Evolutionary conservation across 768 basidiomycete species (phyloP).

Genomic region (Hygrocybe punicea): DNA sequence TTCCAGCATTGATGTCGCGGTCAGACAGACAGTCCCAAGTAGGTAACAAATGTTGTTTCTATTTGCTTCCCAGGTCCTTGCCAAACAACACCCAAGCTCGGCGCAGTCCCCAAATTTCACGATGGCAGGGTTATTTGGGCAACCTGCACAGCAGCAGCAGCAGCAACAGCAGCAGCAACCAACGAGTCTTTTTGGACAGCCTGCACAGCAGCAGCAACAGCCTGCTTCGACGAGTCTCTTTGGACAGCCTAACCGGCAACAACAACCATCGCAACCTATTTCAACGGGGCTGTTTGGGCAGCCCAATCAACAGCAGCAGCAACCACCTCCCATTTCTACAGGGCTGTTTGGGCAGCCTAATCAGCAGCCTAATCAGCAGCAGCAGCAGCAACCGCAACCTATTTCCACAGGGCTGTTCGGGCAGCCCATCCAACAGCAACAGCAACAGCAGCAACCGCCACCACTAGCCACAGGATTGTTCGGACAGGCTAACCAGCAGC

Average conservation of each 20-base stretch:
- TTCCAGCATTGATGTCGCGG: constrained; percentile 1
- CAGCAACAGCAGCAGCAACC: constrained; percentile 20
- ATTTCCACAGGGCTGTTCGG: constrained; percentile 31
- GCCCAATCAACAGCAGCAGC: constrained; percentile 19
- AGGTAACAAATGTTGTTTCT: background rate
- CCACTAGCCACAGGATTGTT: constrained; percentile 12
- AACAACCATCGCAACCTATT: constrained; percentile 33
- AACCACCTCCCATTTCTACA: constrained; percentile 20
- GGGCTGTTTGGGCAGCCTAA: constrained; percentile 30
- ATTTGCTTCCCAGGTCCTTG: background rate
- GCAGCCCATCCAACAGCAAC: constrained; percentile 13
- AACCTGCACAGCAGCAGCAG: constrained; percentile 26
- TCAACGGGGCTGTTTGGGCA: constrained; percentile 21
- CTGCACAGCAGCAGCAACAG: constrained; percentile 34
- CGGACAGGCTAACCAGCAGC: constrained; percentile 15
- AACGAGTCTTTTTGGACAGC: constrained; percentile 29
- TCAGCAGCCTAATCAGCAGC: constrained; percentile 15
- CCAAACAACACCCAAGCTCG: constrained; percentile 16
- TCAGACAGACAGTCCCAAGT: background rate
- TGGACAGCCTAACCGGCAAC: constrained; percentile 34
- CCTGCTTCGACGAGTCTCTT: constrained; percentile 23
- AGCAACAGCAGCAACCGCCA: constrained; percentile 15
- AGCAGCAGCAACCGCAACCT: constrained; percentile 24
- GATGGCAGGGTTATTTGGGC: constrained; percentile 19
- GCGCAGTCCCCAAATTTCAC: too few species aligned